phyloP scores from a whole-genome alignment of 2,329 filamentous ascomycete species.

The Fusarium hostae region DNA sequence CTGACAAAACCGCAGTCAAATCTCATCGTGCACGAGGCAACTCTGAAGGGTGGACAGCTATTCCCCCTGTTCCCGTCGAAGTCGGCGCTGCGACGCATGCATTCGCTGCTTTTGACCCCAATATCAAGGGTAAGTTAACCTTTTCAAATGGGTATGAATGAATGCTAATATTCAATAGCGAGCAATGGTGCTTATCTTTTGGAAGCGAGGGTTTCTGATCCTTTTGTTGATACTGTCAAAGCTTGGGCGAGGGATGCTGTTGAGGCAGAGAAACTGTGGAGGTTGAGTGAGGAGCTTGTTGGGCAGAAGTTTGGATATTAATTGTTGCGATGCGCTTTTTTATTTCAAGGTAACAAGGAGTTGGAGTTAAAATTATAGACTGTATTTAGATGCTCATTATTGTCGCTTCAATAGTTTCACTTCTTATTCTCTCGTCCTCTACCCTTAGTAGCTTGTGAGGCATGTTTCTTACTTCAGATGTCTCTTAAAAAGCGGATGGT shows the following conservation, averaged over 20 bases:
- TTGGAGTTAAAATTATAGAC: neutral
- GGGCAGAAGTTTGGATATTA: slow-evolving; percentile 52
- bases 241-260: slow-evolving; percentile 48
- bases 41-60: slow-evolving; percentile 34
- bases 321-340: neutral
- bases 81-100: slow-evolving; percentile 50
- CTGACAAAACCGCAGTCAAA: slow-evolving; percentile 11
- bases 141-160: fast-evolving
- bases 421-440: neutral
- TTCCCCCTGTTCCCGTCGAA: slow-evolving; percentile 38
- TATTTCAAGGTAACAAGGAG: too few species aligned
- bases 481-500: neutral
- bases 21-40: slow-evolving; percentile 41
- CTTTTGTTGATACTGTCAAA: slow-evolving; percentile 44
- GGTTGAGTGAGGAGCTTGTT: slow-evolving; percentile 58
- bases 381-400: neutral
- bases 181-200: slow-evolving; percentile 49
- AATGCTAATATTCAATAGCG: slow-evolving; percentile 25
- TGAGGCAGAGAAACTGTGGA: slow-evolving; percentile 58
- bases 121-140: slow-evolving; percentile 39
- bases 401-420: neutral
- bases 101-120: slow-evolving; percentile 53
- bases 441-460: neutral
- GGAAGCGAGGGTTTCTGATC: slow-evolving; percentile 48
- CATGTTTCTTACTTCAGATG: neutral